Evolutionary conservation across 768 basidiomycete genomes (phyloP).

Genomic region (Leccinum rimulosum): DNA sequence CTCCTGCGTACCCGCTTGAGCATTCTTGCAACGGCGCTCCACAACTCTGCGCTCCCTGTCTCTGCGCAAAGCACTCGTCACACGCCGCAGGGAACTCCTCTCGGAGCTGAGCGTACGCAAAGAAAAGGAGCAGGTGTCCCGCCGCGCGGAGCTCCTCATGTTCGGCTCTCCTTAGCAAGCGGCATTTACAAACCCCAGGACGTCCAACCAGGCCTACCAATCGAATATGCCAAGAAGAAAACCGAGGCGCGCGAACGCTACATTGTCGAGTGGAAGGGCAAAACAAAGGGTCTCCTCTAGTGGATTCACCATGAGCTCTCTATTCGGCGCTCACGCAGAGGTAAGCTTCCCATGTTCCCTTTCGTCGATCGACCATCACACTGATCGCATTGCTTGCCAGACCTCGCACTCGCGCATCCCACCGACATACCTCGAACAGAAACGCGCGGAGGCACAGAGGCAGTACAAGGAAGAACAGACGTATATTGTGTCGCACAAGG

Average conservation of each 20-base stretch:
- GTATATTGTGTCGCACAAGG: slow-evolving; percentile 50
- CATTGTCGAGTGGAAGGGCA: slow-evolving; percentile 75
- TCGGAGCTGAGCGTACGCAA: too few species aligned
- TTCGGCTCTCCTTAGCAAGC: slow-evolving; percentile 55
- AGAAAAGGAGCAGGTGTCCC: too few species aligned
- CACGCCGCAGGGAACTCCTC: too few species aligned
- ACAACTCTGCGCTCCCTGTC: too few species aligned
- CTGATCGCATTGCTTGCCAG: slow-evolving; percentile 3
- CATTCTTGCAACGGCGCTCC: too few species aligned
- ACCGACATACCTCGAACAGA: slow-evolving; percentile 50
- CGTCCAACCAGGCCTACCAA: slow-evolving; percentile 82
- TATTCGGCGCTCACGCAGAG: slow-evolving; percentile 39
- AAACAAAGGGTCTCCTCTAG: slow-evolving; percentile 37
- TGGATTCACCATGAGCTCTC: slow-evolving; percentile 42
- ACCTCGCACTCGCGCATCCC: slow-evolving; percentile 33
- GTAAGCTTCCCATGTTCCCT: slow-evolving; percentile 20
- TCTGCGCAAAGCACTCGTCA: too few species aligned
- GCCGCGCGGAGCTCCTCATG: neutral
- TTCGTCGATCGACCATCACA: neutral
- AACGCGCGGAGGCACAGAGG: slow-evolving; percentile 40
- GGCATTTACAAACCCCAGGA: slow-evolving; percentile 88
- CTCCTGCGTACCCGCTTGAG: too few species aligned
- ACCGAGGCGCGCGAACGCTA: slow-evolving; percentile 75
- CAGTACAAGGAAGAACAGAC: slow-evolving; percentile 52
- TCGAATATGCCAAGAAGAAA: slow-evolving; percentile 89